A percentile compares a stretch with the other conserved stretches of the same genome.
Evolutionary conservation across 179 eudicot genomes (phyloP).

Genomic region (Silene vulgaris): DNA sequence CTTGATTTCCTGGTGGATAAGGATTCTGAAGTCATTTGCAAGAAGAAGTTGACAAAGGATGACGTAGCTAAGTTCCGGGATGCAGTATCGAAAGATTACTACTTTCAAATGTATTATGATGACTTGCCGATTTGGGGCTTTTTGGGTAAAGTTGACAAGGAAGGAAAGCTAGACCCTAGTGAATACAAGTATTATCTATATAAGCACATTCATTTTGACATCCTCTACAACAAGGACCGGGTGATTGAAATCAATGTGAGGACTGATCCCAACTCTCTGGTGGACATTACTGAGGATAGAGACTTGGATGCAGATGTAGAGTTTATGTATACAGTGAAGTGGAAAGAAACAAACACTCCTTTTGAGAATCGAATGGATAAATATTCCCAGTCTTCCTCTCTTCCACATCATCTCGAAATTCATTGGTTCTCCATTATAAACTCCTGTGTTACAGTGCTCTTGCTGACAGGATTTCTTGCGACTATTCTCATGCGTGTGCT

Average conservation of each 20-base stretch:
- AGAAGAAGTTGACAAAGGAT: slow-evolving; percentile 36
- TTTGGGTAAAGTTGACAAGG: slow-evolving; percentile 42
- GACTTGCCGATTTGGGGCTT: slow-evolving; percentile 48
- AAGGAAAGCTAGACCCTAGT: slow-evolving; percentile 36
- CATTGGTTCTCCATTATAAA: slow-evolving; percentile 50
- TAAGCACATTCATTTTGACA: slow-evolving; percentile 40
- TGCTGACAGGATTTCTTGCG: slow-evolving; percentile 45
- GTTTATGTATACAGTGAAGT: slow-evolving; percentile 41
- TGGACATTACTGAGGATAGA: slow-evolving; percentile 39
- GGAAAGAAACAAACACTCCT: slow-evolving; percentile 38
- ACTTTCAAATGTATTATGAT: slow-evolving; percentile 46
- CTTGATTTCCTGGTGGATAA: slow-evolving; percentile 42
- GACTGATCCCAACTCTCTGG: slow-evolving; percentile 36
- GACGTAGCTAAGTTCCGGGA: slow-evolving; percentile 33
- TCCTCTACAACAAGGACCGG: slow-evolving; percentile 41
- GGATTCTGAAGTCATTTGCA: slow-evolving; percentile 38
- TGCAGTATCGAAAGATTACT: slow-evolving; percentile 43
- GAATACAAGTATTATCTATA: slow-evolving; percentile 38
- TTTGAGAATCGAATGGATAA: slow-evolving; percentile 46
- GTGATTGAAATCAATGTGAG: slow-evolving; percentile 44
- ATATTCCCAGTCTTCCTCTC: slow-evolving; percentile 44
- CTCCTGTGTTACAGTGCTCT: slow-evolving; percentile 43
- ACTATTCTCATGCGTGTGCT: slow-evolving; percentile 47
- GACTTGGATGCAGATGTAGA: slow-evolving; percentile 33
- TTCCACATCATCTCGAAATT: slow-evolving; percentile 46